Evolutionary conservation across 305 asterid genomes (phyloP).

Genomic region (Plantago rigida): DNA sequence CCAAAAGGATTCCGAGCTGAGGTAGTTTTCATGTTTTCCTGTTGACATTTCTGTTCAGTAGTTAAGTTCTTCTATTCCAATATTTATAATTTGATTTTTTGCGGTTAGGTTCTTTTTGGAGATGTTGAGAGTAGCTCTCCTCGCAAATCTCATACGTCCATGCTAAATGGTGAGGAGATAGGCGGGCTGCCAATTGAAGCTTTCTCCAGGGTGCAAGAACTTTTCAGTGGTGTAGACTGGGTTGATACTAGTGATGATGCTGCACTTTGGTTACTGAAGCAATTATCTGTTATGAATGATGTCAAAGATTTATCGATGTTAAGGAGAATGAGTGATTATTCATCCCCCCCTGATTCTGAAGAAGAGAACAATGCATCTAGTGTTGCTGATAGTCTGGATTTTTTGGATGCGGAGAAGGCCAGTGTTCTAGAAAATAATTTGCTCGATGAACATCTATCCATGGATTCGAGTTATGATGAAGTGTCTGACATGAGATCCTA

Average conservation of each 20-base stretch:
- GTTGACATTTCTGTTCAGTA: slow-evolving; percentile 10
- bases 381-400: slow-evolving; percentile 83
- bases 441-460: slow-evolving; percentile 53
- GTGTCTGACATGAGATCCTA: slow-evolving; percentile 40
- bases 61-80: slow-evolving; percentile 18
- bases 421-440: slow-evolving; percentile 47
- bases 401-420: slow-evolving; percentile 72
- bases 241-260: slow-evolving; percentile 79
- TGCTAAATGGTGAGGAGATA: slow-evolving; percentile 74
- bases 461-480: slow-evolving; percentile 54
- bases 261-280: slow-evolving; percentile 84
- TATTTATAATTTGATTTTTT: slow-evolving; percentile 23
- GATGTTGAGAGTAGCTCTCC: slow-evolving; percentile 75
- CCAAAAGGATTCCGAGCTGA: slow-evolving; percentile 95
- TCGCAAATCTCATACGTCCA: slow-evolving; percentile 54
- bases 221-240: slow-evolving; percentile 83
- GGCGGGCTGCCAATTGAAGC: slow-evolving; percentile 96
- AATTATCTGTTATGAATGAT: slow-evolving; percentile 66
- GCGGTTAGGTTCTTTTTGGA: slow-evolving; percentile 71
- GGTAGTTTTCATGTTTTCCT: slow-evolving; percentile 35
- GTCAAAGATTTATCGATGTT: slow-evolving; percentile 67
- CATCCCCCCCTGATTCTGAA: slow-evolving; percentile 91
- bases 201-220: slow-evolving; percentile 84
- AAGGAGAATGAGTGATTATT: slow-evolving; percentile 66
- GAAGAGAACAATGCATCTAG: slow-evolving; percentile 89